Percentiles rank a stretch among this genome's conserved stretches.
phyloP scores from a whole-genome alignment of 768 basidiomycete genomes.

The Boletus coccyginus region DNA sequence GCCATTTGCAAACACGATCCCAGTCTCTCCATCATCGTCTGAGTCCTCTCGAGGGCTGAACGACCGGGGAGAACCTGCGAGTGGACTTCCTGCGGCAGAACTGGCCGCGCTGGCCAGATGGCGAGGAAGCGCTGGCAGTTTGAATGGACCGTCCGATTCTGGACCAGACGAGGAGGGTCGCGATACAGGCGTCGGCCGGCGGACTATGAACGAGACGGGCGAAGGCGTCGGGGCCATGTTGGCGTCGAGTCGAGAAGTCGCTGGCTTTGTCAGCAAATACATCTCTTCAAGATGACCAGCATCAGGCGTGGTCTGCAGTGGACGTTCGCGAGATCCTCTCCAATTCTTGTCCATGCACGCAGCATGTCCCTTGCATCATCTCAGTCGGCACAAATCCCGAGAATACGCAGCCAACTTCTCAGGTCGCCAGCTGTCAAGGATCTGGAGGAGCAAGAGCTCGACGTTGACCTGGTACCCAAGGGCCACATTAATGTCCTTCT shows the following conservation, averaged over 20 bases:
- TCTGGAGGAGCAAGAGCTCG: conserved; percentile 59
- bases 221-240: conserved; percentile 25
- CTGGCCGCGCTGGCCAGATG: conserved; percentile 42
- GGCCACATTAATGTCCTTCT: conserved; percentile 55
- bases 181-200: conserved; percentile 71
- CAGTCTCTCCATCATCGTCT: conserved; percentile 25
- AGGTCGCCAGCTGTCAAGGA: conserved; percentile 51
- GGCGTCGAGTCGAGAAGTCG: not conserved
- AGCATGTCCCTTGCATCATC: conserved; percentile 1
- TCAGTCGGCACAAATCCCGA: conserved; percentile 38
- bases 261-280: conserved; percentile 4
- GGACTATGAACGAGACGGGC: conserved; percentile 81
- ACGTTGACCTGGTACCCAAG: conserved; percentile 54
- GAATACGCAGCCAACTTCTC: conserved; percentile 48
- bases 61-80: conserved; percentile 49
- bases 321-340: not conserved
- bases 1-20: conserved; percentile 23
- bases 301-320: not conserved
- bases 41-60: conserved; percentile 26
- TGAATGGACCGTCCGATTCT: conserved; percentile 61
- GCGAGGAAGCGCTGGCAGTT: conserved; percentile 58
- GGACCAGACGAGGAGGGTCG: conserved; percentile 60
- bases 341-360: not conserved
- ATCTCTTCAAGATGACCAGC: conserved; percentile 1
- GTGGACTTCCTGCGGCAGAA: conserved; percentile 53